Percentiles rank a stretch among this genome's conserved stretches.
Conservation (phyloP, 2,329 filamentous ascomycete genomes). For the Stagonosporopsis tanaceti region DNA sequence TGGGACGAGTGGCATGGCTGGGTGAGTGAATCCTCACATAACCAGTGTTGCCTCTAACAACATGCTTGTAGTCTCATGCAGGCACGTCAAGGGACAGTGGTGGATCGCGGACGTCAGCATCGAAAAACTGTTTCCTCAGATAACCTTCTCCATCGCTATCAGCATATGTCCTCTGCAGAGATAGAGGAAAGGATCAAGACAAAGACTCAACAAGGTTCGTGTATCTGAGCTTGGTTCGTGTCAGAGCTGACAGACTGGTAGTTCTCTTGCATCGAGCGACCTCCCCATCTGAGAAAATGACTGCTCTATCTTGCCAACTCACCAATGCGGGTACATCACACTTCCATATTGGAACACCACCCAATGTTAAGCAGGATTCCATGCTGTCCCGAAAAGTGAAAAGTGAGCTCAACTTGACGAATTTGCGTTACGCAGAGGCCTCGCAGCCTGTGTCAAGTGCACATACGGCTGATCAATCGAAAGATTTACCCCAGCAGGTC, state of each 20-base stretch:
- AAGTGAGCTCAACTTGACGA: conserved; percentile 39
- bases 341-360: conserved; percentile 46
- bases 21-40: conserved; percentile 23
- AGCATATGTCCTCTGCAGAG: conserved; percentile 27
- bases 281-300: conserved; percentile 53
- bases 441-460: conserved; percentile 21
- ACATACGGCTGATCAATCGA: conserved; percentile 45
- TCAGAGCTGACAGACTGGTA: conserved; percentile 11
- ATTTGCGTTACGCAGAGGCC: conserved; percentile 12
- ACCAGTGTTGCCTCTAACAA: conserved; percentile 6
- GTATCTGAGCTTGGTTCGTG: neutral
- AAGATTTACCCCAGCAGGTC: conserved; percentile 42
- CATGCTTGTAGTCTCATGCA: conserved; percentile 42
- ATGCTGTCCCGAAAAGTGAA: conserved; percentile 40
- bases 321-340: conserved; percentile 34
- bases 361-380: conserved; percentile 18
- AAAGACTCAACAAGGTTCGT: conserved; percentile 37
- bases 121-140: conserved; percentile 28
- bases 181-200: conserved; percentile 38
- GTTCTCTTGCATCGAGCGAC: conserved; percentile 37
- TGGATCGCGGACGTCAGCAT: conserved; percentile 41
- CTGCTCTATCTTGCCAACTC: conserved; percentile 50
- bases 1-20: conserved; percentile 51
- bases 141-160: conserved; percentile 8
- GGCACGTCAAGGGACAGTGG: conserved; percentile 52